These are phyloP conservation scores for Bassia scoparia DNA, from an alignment of 148 eudicot species.

Conservation along the genomic window DNA sequence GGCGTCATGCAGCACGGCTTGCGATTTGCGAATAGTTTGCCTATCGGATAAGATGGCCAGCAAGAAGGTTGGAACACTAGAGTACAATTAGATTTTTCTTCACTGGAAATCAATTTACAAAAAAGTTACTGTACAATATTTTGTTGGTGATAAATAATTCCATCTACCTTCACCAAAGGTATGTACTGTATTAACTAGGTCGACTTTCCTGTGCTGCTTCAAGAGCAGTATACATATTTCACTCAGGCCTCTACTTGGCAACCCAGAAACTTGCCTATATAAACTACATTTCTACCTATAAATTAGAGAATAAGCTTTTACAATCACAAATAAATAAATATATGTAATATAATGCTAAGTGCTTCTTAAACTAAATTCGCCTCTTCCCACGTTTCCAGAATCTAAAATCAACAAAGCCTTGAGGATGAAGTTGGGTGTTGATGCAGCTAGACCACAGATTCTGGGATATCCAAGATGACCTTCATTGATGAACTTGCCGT, in stretches of 20 bases:
- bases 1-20: too few species aligned
- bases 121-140: background rate
- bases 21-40: too few species aligned
- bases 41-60: background rate
- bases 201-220: background rate
- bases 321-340: constrained; percentile 12
- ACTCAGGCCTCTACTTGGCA: background rate
- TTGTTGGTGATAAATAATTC: background rate
- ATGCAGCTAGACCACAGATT: constrained; percentile 62
- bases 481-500: constrained; percentile 48
- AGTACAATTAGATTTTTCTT: too few species aligned
- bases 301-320: background rate
- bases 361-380: constrained; percentile 37
- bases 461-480: constrained; percentile 80
- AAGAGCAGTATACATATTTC: background rate
- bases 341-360: too few species aligned
- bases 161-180: background rate
- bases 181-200: too few species aligned
- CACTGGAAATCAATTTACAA: background rate
- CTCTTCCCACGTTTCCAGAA: constrained; percentile 69
- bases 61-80: background rate
- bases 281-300: background rate
- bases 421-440: constrained; percentile 50
- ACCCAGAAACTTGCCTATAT: background rate
- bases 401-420: constrained; percentile 71